Base-by-base conservation (phyloP, 805 yeast species). In the Cephaloascus albidus region DNA sequence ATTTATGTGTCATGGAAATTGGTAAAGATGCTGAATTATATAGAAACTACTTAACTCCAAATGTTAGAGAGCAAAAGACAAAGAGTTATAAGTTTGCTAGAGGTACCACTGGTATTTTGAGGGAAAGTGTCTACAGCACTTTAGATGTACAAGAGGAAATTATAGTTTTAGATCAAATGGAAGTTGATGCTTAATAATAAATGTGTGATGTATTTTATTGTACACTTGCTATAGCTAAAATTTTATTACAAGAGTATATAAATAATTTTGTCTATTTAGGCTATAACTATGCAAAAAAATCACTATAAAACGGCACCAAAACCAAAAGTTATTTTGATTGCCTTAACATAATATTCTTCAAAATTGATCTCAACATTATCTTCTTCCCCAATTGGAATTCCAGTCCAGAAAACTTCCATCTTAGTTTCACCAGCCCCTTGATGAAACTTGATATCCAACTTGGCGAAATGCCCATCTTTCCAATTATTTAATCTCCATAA, bases 361-460 rank as follows among this genome's bases (percentile, higher is more conserved):
- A 93, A 90, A 60, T 90, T 93, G 33, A 70, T 74, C 53, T 79
- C 76, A 32, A 85, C 96, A 51, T 82, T 62, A 51, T 94, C 93
- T 54, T 93, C 97, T 57, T 93, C 94, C 12, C 97, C 99, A 32
- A 90, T 70, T 15, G 99, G 99, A 37, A 93, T 82, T 14, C 97
- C 97, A 15, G 76, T 68, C 76, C 90, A 87, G 35, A 71, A 66
- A 16, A 88, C 87, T 43, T 78, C 77, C 64, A 89, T 68, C 42
- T 73, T 78, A 3, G 98, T 93, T 51, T 88, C 97, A 35, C 84
- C 74, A n/a, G 76, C 72, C 20, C 90, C 93, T 55, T 86, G 86
- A 41, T 76, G 76, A 47, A 93, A 74, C 31, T 63, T 68, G 48
- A 90, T 72, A 18, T 68, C 69, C 49, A 93, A 64, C 3, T 67